Conservation (phyloP, 83 land plant genomes). For the Picea mariana region DNA sequence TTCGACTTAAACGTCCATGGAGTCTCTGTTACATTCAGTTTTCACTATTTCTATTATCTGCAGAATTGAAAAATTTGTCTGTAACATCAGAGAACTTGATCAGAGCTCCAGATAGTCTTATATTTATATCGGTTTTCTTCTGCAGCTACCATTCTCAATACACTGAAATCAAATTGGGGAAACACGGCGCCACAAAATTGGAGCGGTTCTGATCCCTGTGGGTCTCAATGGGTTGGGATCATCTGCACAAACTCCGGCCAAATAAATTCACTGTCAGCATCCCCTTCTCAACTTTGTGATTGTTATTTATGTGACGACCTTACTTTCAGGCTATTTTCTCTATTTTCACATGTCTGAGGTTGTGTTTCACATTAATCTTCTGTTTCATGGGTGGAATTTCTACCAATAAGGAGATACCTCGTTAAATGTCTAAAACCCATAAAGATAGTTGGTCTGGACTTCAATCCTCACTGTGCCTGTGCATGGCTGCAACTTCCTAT, state of each 20-base stretch:
- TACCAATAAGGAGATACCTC: no score
- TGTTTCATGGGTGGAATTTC: no score
- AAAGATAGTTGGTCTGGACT: no score
- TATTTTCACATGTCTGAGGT: no score
- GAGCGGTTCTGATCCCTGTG: slow-evolving; percentile 51
- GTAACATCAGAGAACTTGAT: not conserved
- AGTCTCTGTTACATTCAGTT: not conserved
- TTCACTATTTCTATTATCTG: not conserved
- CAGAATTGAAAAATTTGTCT: not conserved
- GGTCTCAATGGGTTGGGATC: slow-evolving; percentile 57
- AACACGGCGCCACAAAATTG: not conserved
- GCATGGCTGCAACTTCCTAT: no score
- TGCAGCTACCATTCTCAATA: not conserved
- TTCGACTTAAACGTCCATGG: not conserved
- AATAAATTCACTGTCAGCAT: no score
- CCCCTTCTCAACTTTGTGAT: no score
- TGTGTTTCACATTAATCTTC: no score
- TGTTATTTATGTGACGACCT: no score
- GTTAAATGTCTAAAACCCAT: no score
- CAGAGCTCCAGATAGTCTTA: not conserved
- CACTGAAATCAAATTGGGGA: slow-evolving; percentile 3
- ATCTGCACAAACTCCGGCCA: slow-evolving; percentile 35
- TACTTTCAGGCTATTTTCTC: no score
- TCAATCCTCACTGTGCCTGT: no score
- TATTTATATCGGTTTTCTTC: not conserved